These are phyloP conservation scores for Mortierella sp. DNA, from an alignment of 371 early-diverging fungal species.

Conservation along the genomic window DNA sequence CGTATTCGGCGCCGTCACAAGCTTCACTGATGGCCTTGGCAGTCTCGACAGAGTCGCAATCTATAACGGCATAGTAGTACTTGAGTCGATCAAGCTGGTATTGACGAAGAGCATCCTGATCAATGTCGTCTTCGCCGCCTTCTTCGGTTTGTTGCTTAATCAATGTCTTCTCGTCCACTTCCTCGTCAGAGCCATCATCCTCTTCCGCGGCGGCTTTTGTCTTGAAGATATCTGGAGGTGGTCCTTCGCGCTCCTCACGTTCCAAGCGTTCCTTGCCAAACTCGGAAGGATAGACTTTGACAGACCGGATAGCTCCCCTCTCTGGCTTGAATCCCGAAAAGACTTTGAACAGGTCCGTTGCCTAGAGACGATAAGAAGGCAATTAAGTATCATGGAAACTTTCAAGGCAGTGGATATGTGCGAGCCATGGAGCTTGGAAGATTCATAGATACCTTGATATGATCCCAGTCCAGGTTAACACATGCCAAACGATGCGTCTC, in stretches of 20 bases:
- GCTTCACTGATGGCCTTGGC: constrained; percentile 84
- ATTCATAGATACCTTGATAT: constrained; percentile 64
- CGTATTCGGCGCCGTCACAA: constrained; percentile 96
- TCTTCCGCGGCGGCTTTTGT: constrained; percentile 37
- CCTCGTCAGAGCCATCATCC: constrained; percentile 56
- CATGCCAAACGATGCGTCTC: constrained; percentile 90
- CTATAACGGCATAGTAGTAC: constrained; percentile 95
- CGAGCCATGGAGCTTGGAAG: no score
- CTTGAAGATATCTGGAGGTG: constrained; percentile 83
- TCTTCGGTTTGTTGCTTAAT: constrained; percentile 65
- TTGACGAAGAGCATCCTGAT: constrained; percentile 84
- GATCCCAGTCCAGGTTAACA: constrained; percentile 98
- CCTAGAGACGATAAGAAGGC: constrained; percentile 44
- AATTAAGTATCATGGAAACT: not conserved
- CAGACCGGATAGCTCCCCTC: constrained; percentile 76
- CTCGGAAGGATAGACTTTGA: constrained; percentile 93
- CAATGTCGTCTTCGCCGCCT: constrained; percentile 77
- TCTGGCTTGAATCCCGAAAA: constrained; percentile 88
- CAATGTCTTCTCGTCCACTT: constrained; percentile 59
- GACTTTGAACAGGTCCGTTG: constrained; percentile 88
- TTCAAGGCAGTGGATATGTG: no score
- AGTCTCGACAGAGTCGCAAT: constrained; percentile 88
- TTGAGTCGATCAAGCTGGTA: constrained; percentile 94
- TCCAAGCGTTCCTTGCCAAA: constrained; percentile 94
- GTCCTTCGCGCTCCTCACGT: constrained; percentile 81